Evolutionary conservation across 768 basidiomycete species (phyloP).

Genomic region (Rhodosporidiobolus sp.): DNA sequence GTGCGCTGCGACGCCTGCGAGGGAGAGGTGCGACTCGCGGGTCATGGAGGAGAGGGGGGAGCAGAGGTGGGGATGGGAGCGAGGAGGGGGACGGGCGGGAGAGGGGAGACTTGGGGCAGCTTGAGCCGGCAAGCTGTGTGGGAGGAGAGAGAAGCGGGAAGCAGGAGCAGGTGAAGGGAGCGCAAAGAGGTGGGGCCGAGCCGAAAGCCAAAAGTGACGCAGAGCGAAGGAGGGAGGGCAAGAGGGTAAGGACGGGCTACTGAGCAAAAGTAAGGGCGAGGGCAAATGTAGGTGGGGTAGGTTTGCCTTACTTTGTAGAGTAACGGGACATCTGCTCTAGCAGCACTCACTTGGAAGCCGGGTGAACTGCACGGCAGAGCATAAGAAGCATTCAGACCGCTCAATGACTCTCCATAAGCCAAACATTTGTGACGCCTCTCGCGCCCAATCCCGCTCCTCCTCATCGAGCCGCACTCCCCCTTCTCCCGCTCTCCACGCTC

Average conservation of each 20-base stretch:
- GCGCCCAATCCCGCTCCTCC: background rate
- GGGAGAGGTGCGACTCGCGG: slow-evolving; percentile 7
- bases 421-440: background rate
- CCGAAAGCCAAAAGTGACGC: too few relatives aligned
- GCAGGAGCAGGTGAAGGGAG: too few relatives aligned
- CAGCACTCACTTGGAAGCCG: too few relatives aligned
- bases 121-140: background rate
- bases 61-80: background rate
- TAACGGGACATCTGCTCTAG: too few relatives aligned
- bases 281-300: background rate
- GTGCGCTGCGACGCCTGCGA: slow-evolving; percentile 21
- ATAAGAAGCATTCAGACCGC: too few relatives aligned
- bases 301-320: too few relatives aligned
- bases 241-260: too few relatives aligned
- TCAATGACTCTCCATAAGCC: background rate
- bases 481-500: background rate
- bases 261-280: background rate
- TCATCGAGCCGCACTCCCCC: background rate
- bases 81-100: background rate
- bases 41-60: background rate
- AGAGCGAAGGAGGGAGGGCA: background rate
- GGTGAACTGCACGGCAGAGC: too few relatives aligned
- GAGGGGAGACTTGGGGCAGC: background rate
- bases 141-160: background rate
- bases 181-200: too few relatives aligned